Conservation (phyloP, 2,329 filamentous ascomycete species). For the Cryphonectria naterciae region DNA sequence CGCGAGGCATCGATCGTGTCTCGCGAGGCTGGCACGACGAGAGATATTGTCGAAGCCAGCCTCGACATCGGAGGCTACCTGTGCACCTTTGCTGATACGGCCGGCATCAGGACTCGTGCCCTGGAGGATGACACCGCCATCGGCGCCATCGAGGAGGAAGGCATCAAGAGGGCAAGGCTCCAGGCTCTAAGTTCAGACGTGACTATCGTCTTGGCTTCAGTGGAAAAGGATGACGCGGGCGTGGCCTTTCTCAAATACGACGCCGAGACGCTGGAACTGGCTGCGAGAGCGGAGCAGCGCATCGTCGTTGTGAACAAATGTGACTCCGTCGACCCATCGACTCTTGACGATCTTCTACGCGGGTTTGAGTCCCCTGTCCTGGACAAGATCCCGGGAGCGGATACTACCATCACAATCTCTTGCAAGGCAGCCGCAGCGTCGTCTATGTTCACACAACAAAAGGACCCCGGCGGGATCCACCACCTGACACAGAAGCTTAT, state of each 20-base stretch:
- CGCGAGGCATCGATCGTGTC: conserved; percentile 95
- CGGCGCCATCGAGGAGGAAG: conserved; percentile 82
- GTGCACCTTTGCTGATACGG: conserved; percentile 94
- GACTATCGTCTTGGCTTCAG: conserved; percentile 77
- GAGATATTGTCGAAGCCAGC: conserved; percentile 90
- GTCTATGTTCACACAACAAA: conserved; percentile 27
- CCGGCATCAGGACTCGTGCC: conserved; percentile 70
- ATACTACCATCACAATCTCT: conserved; percentile 66
- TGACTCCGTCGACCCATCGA: conserved; percentile 49
- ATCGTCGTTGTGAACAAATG: conserved; percentile 67
- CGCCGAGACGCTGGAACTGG: conserved; percentile 58
- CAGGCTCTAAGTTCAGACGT: conserved; percentile 84
- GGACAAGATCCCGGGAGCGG: conserved; percentile 39
- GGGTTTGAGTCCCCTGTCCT: conserved; percentile 47
- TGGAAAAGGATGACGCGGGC: conserved; percentile 56
- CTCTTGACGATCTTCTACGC: conserved; percentile 44
- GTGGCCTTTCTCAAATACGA: conserved; percentile 54
- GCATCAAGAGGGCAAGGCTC: conserved; percentile 82
- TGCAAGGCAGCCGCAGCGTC: conserved; percentile 63
- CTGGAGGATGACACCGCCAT: conserved; percentile 46
- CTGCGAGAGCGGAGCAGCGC: conserved; percentile 50
- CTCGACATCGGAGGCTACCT: conserved; percentile 89
- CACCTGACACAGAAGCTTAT: conserved; percentile 69
- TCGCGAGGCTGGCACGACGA: conserved; percentile 86
- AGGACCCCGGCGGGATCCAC: conserved; percentile 69